A percentile compares a stretch with the other conserved stretches of the same genome.
Conservation (phyloP, 768 basidiomycete genomes). For the Suillus spraguei region DNA sequence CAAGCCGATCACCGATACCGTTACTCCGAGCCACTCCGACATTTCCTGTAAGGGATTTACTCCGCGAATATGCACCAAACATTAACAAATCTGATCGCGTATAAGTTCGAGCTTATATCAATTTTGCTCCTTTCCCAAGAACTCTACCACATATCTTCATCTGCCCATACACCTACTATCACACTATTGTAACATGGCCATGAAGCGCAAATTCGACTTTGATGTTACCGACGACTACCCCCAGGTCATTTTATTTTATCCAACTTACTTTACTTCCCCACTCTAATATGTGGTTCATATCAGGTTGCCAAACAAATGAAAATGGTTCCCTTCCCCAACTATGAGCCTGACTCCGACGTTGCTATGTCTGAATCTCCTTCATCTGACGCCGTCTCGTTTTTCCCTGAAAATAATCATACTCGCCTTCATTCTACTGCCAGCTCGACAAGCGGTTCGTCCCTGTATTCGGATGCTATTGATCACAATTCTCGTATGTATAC, state of each 20-base stretch:
- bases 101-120: constrained; percentile 34
- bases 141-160: constrained; percentile 13
- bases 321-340: constrained; percentile 74
- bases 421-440: constrained; percentile 70
- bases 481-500: constrained; percentile 49
- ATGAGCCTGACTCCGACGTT: constrained; percentile 62
- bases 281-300: constrained; percentile 17
- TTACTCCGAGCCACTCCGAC: constrained; percentile 25
- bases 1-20: constrained; percentile 21
- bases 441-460: constrained; percentile 50
- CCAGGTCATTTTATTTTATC: constrained; percentile 37
- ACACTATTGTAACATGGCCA: constrained; percentile 46
- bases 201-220: constrained; percentile 76
- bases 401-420: constrained; percentile 53
- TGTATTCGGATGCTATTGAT: constrained; percentile 48
- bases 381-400: constrained; percentile 61
- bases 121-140: constrained; percentile 28
- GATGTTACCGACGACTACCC: constrained; percentile 56
- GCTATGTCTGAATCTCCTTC: constrained; percentile 63
- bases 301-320: constrained; percentile 72
- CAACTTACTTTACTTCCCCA: constrained; percentile 23
- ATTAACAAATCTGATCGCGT: constrained; percentile 27
- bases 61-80: constrained; percentile 31
- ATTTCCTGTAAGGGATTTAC: constrained; percentile 8
- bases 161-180: constrained; percentile 13